These are phyloP conservation scores for Xanthoconium purpureum DNA, from an alignment of 768 basidiomycete genomes.

Conservation along the genomic window DNA sequence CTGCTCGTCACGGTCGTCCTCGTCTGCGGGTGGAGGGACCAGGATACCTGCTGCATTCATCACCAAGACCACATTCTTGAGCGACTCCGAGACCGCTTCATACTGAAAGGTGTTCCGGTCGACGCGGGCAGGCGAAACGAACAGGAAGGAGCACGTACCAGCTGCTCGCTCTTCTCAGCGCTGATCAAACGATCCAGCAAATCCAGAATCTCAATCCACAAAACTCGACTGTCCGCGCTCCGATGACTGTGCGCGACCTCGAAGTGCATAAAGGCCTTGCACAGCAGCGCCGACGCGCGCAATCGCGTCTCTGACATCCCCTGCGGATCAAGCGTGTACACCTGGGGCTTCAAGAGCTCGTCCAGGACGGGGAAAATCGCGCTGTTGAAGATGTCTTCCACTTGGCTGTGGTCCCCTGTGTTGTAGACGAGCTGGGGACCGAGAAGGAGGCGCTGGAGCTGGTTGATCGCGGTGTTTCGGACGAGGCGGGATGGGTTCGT, in stretches of 20 bases:
- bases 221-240: slow-evolving; percentile 59
- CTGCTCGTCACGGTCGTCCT: slow-evolving; percentile 51
- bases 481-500: slow-evolving; percentile 82
- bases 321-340: slow-evolving; percentile 71
- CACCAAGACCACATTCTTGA: slow-evolving; percentile 94
- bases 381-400: slow-evolving; percentile 83
- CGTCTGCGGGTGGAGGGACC: slow-evolving; percentile 48
- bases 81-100: slow-evolving; percentile 92
- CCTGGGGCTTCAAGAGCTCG: slow-evolving; percentile 82
- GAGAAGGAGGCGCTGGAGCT: slow-evolving; percentile 81
- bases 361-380: slow-evolving; percentile 91
- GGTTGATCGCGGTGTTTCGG: slow-evolving; percentile 73
- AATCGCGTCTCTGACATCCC: slow-evolving; percentile 92
- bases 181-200: slow-evolving; percentile 87
- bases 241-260: slow-evolving; percentile 67
- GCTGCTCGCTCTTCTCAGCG: slow-evolving; percentile 76
- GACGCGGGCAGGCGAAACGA: not conserved
- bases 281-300: slow-evolving; percentile 83
- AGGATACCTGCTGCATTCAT: slow-evolving; percentile 90
- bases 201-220: slow-evolving; percentile 91
- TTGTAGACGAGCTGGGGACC: slow-evolving; percentile 68
- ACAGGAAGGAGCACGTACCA: slow-evolving; percentile 46
- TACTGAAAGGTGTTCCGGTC: slow-evolving; percentile 48
- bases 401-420: slow-evolving; percentile 54
- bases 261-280: slow-evolving; percentile 95